phyloP scores from a whole-genome alignment of 805 yeast genomes.

The Sugiyamaella valdiviana region DNA sequence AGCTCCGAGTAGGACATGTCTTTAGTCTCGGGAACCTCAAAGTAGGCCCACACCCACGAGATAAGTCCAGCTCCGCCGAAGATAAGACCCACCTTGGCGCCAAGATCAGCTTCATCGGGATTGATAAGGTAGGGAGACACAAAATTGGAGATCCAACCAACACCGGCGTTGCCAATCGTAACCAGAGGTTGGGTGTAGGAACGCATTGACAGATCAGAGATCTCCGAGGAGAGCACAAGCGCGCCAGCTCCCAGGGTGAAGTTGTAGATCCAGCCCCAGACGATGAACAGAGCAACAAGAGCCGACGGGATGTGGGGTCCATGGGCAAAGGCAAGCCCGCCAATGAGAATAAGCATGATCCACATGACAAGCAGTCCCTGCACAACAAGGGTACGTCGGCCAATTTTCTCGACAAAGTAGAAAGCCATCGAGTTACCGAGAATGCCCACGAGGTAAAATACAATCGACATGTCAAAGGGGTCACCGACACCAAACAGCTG shows the following conservation, averaged over 20 bases:
- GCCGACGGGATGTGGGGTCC: conserved; percentile 1
- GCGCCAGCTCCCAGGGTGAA: conserved; percentile 8
- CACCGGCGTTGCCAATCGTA: conserved; percentile 6
- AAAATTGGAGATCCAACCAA: conserved; percentile 21
- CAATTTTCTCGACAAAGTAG: conserved; percentile 3
- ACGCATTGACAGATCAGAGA: conserved; percentile 6
- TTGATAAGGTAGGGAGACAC: conserved; percentile 43
- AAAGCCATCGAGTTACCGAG: conserved; percentile 6
- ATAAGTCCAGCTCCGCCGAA: conserved; percentile 6
- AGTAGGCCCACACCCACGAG: conserved; percentile 5
- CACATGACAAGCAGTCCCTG: conserved; percentile 2
- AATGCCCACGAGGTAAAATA: conserved; percentile 2
- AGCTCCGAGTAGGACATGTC: conserved; percentile 2
- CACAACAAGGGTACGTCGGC: not conserved
- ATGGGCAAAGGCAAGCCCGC: conserved; percentile 2
- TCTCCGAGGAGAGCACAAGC: conserved; percentile 2
- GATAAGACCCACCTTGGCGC: conserved; percentile 42
- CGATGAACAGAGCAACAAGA: conserved; percentile 4
- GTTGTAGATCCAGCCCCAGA: conserved; percentile 3
- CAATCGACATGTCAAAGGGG: conserved; percentile 4
- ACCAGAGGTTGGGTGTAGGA: conserved; percentile 7
- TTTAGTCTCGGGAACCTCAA: conserved; percentile 3
- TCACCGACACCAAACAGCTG: conserved; percentile 4
- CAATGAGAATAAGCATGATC: conserved; percentile 4
- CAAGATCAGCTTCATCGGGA: conserved; percentile 39